Conservation (phyloP, 1,139 yeast genomes). For the Suhomyces bribrorum region DNA sequence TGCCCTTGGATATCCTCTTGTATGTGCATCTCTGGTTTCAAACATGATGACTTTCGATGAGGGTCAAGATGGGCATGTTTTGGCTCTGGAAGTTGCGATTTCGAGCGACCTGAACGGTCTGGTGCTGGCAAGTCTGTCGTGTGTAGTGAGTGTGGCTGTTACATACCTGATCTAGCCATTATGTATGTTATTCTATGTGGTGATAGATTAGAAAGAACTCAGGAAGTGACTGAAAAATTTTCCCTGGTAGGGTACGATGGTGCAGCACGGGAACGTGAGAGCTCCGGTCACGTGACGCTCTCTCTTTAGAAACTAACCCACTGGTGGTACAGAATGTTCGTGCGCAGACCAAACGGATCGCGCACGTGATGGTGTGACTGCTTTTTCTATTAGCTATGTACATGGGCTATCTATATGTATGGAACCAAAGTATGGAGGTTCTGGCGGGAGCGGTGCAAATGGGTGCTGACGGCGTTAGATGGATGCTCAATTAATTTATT, state of each 20-base stretch:
- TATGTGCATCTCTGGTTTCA: too few species aligned
- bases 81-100: too few species aligned
- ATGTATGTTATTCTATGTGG: conserved; percentile 15
- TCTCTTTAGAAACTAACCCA: neutral
- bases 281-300: neutral
- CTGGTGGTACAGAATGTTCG: neutral
- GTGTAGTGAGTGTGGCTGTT: too few species aligned
- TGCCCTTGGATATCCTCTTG: too few species aligned
- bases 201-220: conserved; percentile 14
- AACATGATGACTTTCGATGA: too few species aligned
- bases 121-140: neutral
- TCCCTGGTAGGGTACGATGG: conserved; percentile 15
- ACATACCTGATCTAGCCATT: conserved; percentile 70
- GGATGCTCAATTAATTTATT: too few species aligned
- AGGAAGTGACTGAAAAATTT: conserved; percentile 14
- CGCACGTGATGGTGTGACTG: conserved; percentile 21
- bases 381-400: conserved; percentile 11
- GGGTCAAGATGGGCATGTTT: too few species aligned
- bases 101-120: too few species aligned
- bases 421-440: neutral
- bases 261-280: conserved; percentile 1
- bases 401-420: conserved; percentile 7
- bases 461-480: too few species aligned
- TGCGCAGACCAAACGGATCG: neutral
- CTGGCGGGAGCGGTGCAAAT: too few species aligned